These are phyloP conservation scores for Triticum aestivum DNA, from an alignment of 176 grass and related monocot species.

Conservation along the genomic window IWGSC_CS_RefSeq_v2.1 NC_057814.1:201886933-201887432, in stretches of 20 bases:
- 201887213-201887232: neutral
- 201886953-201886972: too few relatives aligned
- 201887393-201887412: neutral
- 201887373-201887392: neutral
- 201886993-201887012: too few relatives aligned
- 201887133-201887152: too few relatives aligned
- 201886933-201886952: neutral
- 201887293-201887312: neutral
- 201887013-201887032: too few relatives aligned
- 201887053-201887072: too few relatives aligned
- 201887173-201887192: neutral
- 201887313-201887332: neutral
- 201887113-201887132: too few relatives aligned
- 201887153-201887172: neutral
- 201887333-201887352: neutral
- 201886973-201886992: too few relatives aligned
- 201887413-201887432: neutral
- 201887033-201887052: too few relatives aligned
- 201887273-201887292: neutral
- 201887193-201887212: neutral
- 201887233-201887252: neutral
- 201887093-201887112: too few relatives aligned
- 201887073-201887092: too few relatives aligned
- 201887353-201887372: neutral
- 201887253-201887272: neutral